These are phyloP conservation scores for Boletus sp. DNA, from an alignment of 768 basidiomycete species.

Conservation along the genomic window DNA sequence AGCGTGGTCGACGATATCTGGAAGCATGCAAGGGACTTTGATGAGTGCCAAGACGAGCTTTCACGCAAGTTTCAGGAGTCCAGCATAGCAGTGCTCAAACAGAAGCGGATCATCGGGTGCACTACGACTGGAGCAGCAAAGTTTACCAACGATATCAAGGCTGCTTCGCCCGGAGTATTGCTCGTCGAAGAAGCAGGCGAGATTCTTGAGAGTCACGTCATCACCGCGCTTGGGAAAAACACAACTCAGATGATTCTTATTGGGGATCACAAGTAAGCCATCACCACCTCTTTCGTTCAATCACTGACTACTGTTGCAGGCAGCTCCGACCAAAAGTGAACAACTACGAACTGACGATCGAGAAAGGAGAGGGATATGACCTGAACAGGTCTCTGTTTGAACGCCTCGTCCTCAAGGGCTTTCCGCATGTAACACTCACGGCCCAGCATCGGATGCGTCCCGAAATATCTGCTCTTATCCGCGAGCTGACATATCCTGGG, in stretches of 20 bases:
- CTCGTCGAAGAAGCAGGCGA: slow-evolving; percentile 76
- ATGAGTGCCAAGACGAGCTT: slow-evolving; percentile 37
- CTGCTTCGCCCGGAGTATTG: slow-evolving; percentile 48
- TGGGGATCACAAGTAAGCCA: slow-evolving; percentile 69
- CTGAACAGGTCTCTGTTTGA: slow-evolving; percentile 70
- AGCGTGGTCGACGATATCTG: slow-evolving; percentile 37
- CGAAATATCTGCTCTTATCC: slow-evolving; percentile 63
- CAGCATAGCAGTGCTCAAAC: slow-evolving; percentile 34
- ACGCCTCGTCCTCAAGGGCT: slow-evolving; percentile 58
- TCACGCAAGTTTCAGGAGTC: slow-evolving; percentile 36
- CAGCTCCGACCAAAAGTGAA: slow-evolving; percentile 75
- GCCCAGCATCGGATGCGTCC: slow-evolving; percentile 75
- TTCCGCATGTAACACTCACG: slow-evolving; percentile 55
- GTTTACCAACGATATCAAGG: slow-evolving; percentile 46
- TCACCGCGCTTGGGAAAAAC: slow-evolving; percentile 50
- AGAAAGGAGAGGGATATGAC: slow-evolving; percentile 66
- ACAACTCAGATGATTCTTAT: slow-evolving; percentile 62
- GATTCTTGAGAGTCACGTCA: slow-evolving; percentile 64
- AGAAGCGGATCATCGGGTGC: slow-evolving; percentile 60
- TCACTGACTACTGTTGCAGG: slow-evolving; percentile 32
- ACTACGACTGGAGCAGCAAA: slow-evolving; percentile 72
- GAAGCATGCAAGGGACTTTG: slow-evolving; percentile 37
- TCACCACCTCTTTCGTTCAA: neutral
- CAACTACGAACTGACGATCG: slow-evolving; percentile 60
- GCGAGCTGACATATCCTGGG: slow-evolving; percentile 63